Percentiles rank a stretch among this genome's conserved stretches.
Evolutionary conservation across 495 filamentous ascomycete genomes (phyloP).

Genomic region (Hypoxylon fuscum): DNA sequence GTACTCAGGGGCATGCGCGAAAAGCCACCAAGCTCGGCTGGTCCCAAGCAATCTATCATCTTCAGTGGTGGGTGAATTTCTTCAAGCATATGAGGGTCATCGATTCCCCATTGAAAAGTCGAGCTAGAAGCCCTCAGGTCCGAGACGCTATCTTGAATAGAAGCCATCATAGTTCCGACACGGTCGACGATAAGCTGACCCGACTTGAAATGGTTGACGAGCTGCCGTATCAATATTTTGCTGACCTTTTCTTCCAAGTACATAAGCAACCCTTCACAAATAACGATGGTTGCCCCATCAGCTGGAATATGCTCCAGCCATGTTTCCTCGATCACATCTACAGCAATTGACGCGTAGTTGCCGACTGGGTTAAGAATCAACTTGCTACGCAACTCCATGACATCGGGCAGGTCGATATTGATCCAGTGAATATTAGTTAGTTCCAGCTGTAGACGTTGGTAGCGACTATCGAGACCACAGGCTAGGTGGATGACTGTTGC

Average conservation of each 20-base stretch:
- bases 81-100: constrained; percentile 34
- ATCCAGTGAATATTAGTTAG: constrained; percentile 35
- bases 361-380: constrained; percentile 34
- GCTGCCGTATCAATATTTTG: constrained; percentile 28
- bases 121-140: constrained; percentile 22
- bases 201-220: constrained; percentile 34
- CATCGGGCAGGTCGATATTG: constrained; percentile 39
- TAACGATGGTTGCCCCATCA: constrained; percentile 33
- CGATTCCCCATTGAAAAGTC: constrained; percentile 33
- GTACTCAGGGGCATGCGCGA: constrained; percentile 16
- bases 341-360: constrained; percentile 30
- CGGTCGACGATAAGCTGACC: constrained; percentile 40
- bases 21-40: constrained; percentile 21
- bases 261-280: constrained; percentile 41
- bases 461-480: constrained; percentile 41
- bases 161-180: constrained; percentile 20
- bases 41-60: constrained; percentile 31
- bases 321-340: constrained; percentile 26
- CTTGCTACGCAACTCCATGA: constrained; percentile 29
- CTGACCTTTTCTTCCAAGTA: constrained; percentile 34
- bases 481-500: constrained; percentile 40
- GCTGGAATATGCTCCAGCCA: constrained; percentile 35
- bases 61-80: constrained; percentile 28
- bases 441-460: constrained; percentile 32
- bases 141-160: constrained; percentile 18